Evolutionary conservation across 371 early-diverging fungal species (phyloP), one percentile per base, ranked within the genome.

Genomic region (Catenaria anguillulae): DNA sequence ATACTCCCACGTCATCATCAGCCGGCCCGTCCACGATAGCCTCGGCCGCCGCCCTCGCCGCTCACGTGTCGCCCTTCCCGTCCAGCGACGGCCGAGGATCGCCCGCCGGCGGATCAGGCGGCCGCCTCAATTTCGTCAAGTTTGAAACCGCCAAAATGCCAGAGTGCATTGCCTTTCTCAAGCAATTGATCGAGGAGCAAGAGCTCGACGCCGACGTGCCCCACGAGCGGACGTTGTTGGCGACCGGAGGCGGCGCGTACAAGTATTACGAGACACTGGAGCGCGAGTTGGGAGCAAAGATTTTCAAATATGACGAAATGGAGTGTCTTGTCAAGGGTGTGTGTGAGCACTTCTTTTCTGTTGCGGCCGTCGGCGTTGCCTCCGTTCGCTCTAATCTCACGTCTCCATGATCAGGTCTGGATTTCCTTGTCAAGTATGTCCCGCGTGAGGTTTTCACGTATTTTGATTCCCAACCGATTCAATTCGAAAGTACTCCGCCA

Each of bases 361-460:
- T n/a, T n/a, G n/a, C n/a, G n/a, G n/a, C n/a, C n/a, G n/a, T n/a
- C n/a, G n/a, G n/a, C n/a, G n/a, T n/a, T n/a, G n/a, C n/a, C n/a
- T n/a, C n/a, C n/a, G n/a, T n/a, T n/a, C n/a, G n/a, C n/a, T n/a
- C n/a, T n/a, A n/a, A n/a, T n/a, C n/a, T n/a, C n/a, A n/a, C n/a
- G n/a, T n/a, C n/a, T n/a, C n/a, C n/a, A n/a, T n/a, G n/a, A n/a
- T n/a, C n/a, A 78, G 89, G 92, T 37, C 74, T 93, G 33, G 92
- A 89, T 74, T 97, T 94, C 71, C 79, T 93, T 40, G 88, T 93
- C 42, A 82, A 87, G 34, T 86, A 93, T 67, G 88, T 96, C 62
- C 87, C 93, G 0, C 85, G 90, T 69, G 97, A 97, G 74, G 93
- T 90, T n/a, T 97, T 94, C 68, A 89, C 90, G 13, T 97, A 92